Evolutionary conservation across 352 stramenopile species (phyloP), one percentile per base, ranked within the genome.

Genomic region (Phytopythium vexans): DNA sequence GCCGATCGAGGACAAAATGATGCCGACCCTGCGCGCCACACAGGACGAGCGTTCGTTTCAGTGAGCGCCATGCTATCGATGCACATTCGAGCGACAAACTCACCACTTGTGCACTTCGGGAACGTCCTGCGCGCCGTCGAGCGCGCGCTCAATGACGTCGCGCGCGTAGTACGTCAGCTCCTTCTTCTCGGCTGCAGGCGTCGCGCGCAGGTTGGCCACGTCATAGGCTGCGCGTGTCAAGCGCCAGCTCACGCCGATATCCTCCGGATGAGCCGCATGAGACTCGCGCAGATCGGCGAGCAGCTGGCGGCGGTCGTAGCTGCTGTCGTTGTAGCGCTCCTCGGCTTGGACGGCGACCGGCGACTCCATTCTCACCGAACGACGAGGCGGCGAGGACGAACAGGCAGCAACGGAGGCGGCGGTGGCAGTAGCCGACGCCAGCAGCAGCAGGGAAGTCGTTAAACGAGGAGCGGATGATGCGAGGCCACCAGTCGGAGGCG

Each of bases 81-180:
- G 21, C 21, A 27, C 21, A 27, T 27, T 27, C 21, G 2, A 27
- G 21, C 21, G 21, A 27, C 15, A 43, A 3, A 34, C 16, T 11
- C 58, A 85, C 85, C 85, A 95, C 62, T 91, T 93, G 68, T 95
- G 82, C 43, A 92, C 72, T 33, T 76, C 67, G 5, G 83, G 80
- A 27, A 82, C 57, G 41, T 92, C 73, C 16, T 77, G 60, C 10
- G 75, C 77, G 4, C 79, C 41, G 9, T 79, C 71, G 6, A 89
- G 51, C 2, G 59, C 76, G 52, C 76, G 72, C 43, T 87, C 58
- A 42, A 86, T 82, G 27, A 88, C 57, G 49, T 89, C 82, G 21
- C 60, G 65, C 9, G 78, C 78, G 32, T 72, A 86, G 64, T 91
- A 91, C 33, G 56, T 87, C 3, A 89, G 70, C 65, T 83, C 62